Percentiles rank a stretch among this genome's conserved stretches.
Conservation (phyloP, 352 stramenopile species). For the Halophytophthora batemanensis region DNA sequence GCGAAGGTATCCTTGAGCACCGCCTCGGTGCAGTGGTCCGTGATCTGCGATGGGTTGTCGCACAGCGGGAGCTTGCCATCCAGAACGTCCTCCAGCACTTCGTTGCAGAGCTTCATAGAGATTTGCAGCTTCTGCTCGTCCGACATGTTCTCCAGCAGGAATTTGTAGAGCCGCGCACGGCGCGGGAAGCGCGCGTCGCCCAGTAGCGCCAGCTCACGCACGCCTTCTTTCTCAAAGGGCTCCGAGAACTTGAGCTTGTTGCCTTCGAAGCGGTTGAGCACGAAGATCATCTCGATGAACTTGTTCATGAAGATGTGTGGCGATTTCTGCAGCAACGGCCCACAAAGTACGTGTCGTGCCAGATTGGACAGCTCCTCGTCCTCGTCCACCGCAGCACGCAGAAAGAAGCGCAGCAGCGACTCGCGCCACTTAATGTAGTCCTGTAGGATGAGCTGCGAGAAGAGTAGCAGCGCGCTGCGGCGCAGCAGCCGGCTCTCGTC, state of each 20-base stretch:
- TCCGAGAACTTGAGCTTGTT: conserved; percentile 59
- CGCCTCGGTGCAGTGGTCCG: conserved; percentile 85
- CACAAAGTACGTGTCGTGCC: conserved; percentile 91
- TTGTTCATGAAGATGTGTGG: conserved; percentile 95
- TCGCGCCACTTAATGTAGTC: conserved; percentile 99
- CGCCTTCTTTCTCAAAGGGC: conserved; percentile 61
- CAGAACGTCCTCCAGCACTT: conserved; percentile 91
- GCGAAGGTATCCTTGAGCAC: conserved; percentile 86
- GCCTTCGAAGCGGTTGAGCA: conserved; percentile 89
- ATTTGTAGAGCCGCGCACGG: conserved; percentile 91
- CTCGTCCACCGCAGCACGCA: conserved; percentile 93
- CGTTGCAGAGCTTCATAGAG: conserved; percentile 92
- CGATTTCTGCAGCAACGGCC: conserved; percentile 89
- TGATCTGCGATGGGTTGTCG: conserved; percentile 72
- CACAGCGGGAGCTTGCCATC: conserved; percentile 73
- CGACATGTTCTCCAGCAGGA: conserved; percentile 93
- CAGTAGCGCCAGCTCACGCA: conserved; percentile 57
- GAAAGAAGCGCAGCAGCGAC: conserved; percentile 93
- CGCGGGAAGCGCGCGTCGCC: conserved; percentile 56
- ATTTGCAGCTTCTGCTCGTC: conserved; percentile 97
- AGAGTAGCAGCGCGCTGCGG: conserved; percentile 93
- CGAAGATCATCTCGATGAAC: conserved; percentile 97
- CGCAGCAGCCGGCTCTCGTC: conserved; percentile 87
- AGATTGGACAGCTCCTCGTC: conserved; percentile 91
- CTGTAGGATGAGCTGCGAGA: conserved; percentile 95